A percentile compares a stretch with the other conserved stretches of the same genome.
Evolutionary conservation across 2,329 filamentous ascomycete genomes (phyloP).

Genomic region (Thielaviopsis populi): DNA sequence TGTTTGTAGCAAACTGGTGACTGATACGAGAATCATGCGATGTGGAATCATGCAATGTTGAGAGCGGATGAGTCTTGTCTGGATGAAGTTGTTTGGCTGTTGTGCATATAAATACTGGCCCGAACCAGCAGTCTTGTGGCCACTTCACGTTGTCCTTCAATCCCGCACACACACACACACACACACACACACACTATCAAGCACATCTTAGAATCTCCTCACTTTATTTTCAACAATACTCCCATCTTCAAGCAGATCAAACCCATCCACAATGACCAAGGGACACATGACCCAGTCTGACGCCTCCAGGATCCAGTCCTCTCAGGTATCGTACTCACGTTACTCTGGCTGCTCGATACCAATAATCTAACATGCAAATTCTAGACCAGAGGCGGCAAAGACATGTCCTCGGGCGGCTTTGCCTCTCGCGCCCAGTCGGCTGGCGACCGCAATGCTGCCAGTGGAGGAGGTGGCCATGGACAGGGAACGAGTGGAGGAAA

Average conservation of each 20-base stretch:
- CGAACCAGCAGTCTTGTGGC: too few relatives aligned
- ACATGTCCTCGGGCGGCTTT: background rate
- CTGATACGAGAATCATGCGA: too few relatives aligned
- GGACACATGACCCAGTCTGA: background rate
- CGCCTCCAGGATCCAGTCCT: background rate
- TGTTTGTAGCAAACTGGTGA: too few relatives aligned
- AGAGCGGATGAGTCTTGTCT: too few relatives aligned
- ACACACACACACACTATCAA: too few relatives aligned
- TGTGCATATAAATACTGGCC: too few relatives aligned
- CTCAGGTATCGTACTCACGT: background rate
- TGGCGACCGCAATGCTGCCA: background rate
- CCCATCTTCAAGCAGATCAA: background rate
- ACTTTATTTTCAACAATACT: background rate
- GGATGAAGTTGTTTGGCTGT: too few relatives aligned
- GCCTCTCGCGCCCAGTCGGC: background rate
- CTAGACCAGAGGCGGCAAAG: background rate
- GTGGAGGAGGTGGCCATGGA: background rate
- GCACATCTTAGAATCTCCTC: background rate
- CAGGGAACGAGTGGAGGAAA: background rate
- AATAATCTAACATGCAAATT: background rate
- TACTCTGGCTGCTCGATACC: background rate
- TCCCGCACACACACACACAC: too few relatives aligned
- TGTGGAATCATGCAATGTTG: too few relatives aligned
- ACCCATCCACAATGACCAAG: background rate
- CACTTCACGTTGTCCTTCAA: too few relatives aligned